Base-by-base conservation (phyloP, 495 filamentous ascomycete species). In the Penicillium lividum region DNA sequence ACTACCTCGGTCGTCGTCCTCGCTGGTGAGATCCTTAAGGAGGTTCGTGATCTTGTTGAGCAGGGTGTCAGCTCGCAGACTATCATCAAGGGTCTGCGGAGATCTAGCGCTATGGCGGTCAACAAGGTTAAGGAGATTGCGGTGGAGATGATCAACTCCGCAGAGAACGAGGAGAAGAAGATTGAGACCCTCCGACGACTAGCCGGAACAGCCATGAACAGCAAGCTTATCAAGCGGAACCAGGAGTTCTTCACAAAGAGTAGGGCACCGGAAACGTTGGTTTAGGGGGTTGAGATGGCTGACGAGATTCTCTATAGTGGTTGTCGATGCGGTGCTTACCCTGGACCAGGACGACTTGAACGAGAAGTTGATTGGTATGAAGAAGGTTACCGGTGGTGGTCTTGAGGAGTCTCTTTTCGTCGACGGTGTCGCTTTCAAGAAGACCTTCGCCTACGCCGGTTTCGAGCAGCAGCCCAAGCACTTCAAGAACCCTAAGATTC, bases 61-160 rank as follows among this genome's bases (percentile, higher is more conserved):
- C 90, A 94, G 74, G 94, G 94, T 52, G 91, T 98, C 65, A 97
- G 94, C 80, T 89, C 93, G 67, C 94, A 97, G 81, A 90, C 90
- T 46, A 97, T 98, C 71, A 90, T 97, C 71, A 98, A 97, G 84
- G 94, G 92, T 64, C 81, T 97, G 62, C 84, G 94, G 77, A 90
- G 89, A 77, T 90, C 93, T 28, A 89, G 88, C 34, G 77, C 80
- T 55, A 93, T 98, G 88, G 94, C 94, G 4, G 93, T 97, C 70
- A 97, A 97, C 79, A 97, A 97, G 81, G 89, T 98, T 66, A 95
- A 92, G 82, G 94, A 98, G 74, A 98, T 98, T 77, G 88, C 91
- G 29, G 85, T 97, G 57, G 89, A 87, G 74, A 96, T 92, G 45
- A 69, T 78, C 42, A 65, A 78, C 18, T 56, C 68, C 30, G 66